Conservation (phyloP, 1,284 basidiomycete species). For the Malassezia slooffiae region DNA sequence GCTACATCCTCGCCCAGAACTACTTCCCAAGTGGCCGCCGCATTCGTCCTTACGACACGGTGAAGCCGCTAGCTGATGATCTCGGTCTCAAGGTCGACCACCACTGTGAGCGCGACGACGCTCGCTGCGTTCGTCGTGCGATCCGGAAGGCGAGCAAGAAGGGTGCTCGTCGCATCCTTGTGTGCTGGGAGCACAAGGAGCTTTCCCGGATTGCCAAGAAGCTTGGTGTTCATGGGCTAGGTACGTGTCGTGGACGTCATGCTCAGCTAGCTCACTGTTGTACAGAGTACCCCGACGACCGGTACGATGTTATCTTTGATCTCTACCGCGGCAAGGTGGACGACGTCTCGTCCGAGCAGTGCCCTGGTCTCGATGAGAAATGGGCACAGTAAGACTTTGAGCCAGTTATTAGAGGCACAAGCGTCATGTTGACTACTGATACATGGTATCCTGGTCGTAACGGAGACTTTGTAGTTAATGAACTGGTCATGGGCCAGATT, state of each 20-base stretch:
- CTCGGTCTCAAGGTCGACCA: conserved; percentile 41
- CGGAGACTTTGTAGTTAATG: too few relatives aligned
- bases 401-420: too few relatives aligned
- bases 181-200: conserved; percentile 28
- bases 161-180: conserved; percentile 15
- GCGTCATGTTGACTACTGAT: too few relatives aligned
- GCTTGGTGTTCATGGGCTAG: conserved; percentile 23
- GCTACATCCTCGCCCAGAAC: conserved; percentile 23
- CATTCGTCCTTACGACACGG: conserved; percentile 40
- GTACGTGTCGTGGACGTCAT: neutral
- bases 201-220: conserved; percentile 31
- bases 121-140: conserved; percentile 27
- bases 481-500: neutral
- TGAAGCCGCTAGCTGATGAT: conserved; percentile 36
- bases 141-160: conserved; percentile 27
- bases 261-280: conserved; percentile 2
- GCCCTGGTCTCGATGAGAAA: conserved; percentile 18
- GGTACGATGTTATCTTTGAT: conserved; percentile 21
- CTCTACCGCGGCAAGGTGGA: conserved; percentile 16
- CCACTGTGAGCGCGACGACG: conserved; percentile 40
- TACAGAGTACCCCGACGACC: conserved; percentile 11
- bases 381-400: too few relatives aligned
- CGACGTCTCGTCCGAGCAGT: conserved; percentile 20
- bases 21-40: conserved; percentile 31
- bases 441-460: too few relatives aligned